phyloP scores from a whole-genome alignment of 1,284 basidiomycete species.

The Tetrapyrgos nigripes region DNA sequence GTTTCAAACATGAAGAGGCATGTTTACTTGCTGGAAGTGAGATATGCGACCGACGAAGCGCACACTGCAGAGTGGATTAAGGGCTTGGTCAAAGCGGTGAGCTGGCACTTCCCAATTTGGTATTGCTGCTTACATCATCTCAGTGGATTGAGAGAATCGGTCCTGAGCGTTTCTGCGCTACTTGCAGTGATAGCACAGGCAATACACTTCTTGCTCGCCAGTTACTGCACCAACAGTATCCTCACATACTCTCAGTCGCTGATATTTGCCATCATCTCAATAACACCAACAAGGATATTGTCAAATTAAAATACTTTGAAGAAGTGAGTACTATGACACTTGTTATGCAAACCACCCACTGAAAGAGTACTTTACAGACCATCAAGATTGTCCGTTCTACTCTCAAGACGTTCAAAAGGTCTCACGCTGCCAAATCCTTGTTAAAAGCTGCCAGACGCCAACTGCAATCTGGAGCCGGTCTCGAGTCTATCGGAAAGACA shows the following conservation, averaged over 20 bases:
- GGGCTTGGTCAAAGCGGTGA: conserved; percentile 19
- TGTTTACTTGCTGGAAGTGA: conserved; percentile 24
- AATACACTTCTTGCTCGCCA: conserved; percentile 34
- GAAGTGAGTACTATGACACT: conserved; percentile 14
- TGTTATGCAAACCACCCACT: neutral
- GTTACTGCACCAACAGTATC: conserved; percentile 22
- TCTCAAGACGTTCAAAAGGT: conserved; percentile 31
- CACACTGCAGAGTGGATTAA: conserved; percentile 31
- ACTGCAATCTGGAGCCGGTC: conserved; percentile 24
- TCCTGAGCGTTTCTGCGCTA: conserved; percentile 24
- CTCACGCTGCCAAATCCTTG: conserved; percentile 26
- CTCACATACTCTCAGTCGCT: conserved; percentile 31
- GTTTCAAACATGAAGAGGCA: conserved; percentile 24
- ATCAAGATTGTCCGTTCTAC: conserved; percentile 24
- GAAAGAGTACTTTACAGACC: conserved; percentile 2
- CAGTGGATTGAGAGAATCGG: conserved; percentile 33
- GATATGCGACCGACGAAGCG: conserved; percentile 22
- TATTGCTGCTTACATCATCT: no score
- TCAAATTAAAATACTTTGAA: conserved; percentile 29
- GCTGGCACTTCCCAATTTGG: conserved; percentile 7
- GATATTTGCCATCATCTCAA: no score
- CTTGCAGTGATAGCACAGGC: conserved; percentile 38
- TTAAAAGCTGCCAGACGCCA: conserved; percentile 20
- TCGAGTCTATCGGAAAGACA: conserved; percentile 36
- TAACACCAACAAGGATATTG: conserved; percentile 40